These are phyloP conservation scores for Claviceps maximensis DNA, from an alignment of 2,329 filamentous ascomycete species.

Conservation along the genomic window DNA sequence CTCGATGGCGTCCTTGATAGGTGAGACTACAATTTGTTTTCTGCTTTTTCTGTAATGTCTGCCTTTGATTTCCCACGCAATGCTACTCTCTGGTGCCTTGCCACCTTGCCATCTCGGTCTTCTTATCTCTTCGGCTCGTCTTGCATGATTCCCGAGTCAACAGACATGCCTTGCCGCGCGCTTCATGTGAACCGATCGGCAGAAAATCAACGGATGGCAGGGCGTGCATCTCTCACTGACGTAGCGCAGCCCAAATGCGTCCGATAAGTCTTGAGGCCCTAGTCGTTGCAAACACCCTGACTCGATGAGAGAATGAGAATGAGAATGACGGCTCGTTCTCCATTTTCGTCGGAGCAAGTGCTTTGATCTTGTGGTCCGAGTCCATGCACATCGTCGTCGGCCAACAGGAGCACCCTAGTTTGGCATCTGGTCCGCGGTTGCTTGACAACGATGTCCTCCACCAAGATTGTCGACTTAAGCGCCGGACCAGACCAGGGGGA, in stretches of 20 bases:
- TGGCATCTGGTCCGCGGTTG: conserved; percentile 31
- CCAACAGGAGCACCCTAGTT: conserved; percentile 28
- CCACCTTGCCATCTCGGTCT: neutral
- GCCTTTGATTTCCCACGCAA: conserved; percentile 4
- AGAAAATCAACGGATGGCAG: neutral
- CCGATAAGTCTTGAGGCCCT: neutral
- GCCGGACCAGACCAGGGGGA: conserved; percentile 30
- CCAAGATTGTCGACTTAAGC: conserved; percentile 36
- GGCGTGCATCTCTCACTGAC: neutral
- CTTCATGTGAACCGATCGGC: neutral
- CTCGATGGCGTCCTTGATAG: conserved; percentile 75
- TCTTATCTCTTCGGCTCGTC: conserved; percentile 10
- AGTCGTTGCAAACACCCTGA: neutral
- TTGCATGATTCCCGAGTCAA: conserved; percentile 32
- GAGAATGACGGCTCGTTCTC: neutral
- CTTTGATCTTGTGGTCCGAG: neutral
- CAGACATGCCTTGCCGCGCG: conserved; percentile 17
- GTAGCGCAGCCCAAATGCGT: neutral
- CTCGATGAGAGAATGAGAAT: neutral
- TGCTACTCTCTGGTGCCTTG: neutral
- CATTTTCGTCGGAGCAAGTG: neutral
- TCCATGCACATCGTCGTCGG: neutral
- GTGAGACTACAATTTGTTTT: conserved; percentile 42
- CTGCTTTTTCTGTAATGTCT: conserved; percentile 6
- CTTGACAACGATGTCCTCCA: conserved; percentile 19